Evolutionary conservation across 371 early-diverging fungal genomes (phyloP), one percentile per base, ranked within the genome.

Genomic region (Mucor mucedo): DNA sequence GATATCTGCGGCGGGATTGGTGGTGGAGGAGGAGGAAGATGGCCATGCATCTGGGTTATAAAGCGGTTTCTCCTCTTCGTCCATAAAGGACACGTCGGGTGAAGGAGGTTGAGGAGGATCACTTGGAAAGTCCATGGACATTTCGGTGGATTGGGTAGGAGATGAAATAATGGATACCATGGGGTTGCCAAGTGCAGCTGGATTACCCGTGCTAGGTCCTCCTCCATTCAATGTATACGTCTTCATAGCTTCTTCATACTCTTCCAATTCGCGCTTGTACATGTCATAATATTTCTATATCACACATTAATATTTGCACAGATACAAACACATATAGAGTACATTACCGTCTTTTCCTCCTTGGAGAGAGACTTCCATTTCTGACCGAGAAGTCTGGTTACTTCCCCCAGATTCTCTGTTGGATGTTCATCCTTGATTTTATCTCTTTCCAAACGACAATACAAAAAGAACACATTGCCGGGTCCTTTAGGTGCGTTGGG

Each of bases 401-500:
- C 75, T 53, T 83, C 83, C 27, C 79, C 76, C 11, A 84, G 63
- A 44, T 75, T 78, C 55, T 79, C 80, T 60, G 80, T 75, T 42
- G 82, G 84, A 60, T 79, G 69, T 40, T 85, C 76, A 59, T 85
- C 84, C 60, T 82, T 87, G 29, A 88, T 72, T 62, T 84, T 80
- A 45, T 82, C 83, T 39, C 88, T 80, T 61, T 83, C 77, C 42
- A 83, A 39, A 33, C 87, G 77, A 67, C 87, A 88, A 54, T 75
- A 89, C 28, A 87, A 61, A 54, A 88, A 86, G 63, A 87, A 89
- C 11, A 87, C 89, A 65, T 89, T 89, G 28, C 86, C 84, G 3
- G 88, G 87, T 3, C 88, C 78, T 68, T 83, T 85, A 28, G 89
- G 89, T 14, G 89, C 89, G 62, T 87, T 87, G 8, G 89, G 89